Base-by-base conservation (phyloP, 2,329 filamentous ascomycete species). In the Colletotrichum phormii region DNA sequence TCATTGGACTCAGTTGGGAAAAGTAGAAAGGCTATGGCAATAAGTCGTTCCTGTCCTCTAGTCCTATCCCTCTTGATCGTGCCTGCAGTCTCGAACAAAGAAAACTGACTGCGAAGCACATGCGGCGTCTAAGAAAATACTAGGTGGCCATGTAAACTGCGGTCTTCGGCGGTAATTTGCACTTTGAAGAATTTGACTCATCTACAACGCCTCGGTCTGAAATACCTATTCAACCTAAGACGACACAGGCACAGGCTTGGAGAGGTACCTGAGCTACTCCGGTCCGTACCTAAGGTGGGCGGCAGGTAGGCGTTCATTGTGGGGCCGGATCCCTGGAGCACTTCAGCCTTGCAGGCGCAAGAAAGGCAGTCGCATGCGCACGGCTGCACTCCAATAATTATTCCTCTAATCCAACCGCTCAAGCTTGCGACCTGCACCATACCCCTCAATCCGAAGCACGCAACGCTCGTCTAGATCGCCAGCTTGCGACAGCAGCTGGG, bases 341-440 rank as follows among this genome's bases (percentile, higher is more conserved):
- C 69, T 64, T 78, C 78, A 83, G 81, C 81, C 81, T 82, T 82
- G 80, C 80, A 81, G 68, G 58, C 51, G 42, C n/a, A 51, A 42
- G 42, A 60, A 62, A 54, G 60, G 49, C 35, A 60, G 37, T 61
- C 18, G 24, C 59, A 53, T 18, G 53, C 64, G 65, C 71, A 71
- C 71, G 67, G 71, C 71, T 65, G 67, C 51, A 37, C 42, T 49
- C 42, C 22, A 59, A 53, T 12, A 33, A 15, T 59, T 58, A 66
- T 53, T 63, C 63, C 58, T 51, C 51, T 54, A 66, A 37, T 33
- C 58, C 15, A 58, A 51, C 35, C 58, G 2, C 11, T 35, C 13
- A 35, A n/a, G 57, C 49, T 67, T 71, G 8, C 57, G 6, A 42
- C 13, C 51, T 24, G 18, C 49, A 46, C 22, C 60, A 35, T n/a